A percentile compares a stretch with the other conserved stretches of the same genome.
Evolutionary conservation across 257 asterid genomes (phyloP).

Genomic region (Euphrasia confusa): DNA sequence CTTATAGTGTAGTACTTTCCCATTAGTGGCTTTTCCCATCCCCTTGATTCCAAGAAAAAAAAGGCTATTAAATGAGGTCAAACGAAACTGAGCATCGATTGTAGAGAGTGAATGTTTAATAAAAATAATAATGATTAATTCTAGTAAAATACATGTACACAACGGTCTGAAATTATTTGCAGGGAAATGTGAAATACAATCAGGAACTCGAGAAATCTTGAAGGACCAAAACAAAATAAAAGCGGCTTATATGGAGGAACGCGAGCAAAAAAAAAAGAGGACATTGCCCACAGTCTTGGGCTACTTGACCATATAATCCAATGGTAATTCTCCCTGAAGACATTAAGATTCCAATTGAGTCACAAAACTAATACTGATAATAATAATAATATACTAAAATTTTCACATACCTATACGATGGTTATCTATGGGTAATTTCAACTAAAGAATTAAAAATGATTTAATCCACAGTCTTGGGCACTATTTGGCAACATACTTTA

Average conservation of each 20-base stretch:
- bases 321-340: constrained; percentile 83
- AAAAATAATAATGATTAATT: not conserved
- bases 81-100: constrained; percentile 12
- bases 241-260: constrained; percentile 11
- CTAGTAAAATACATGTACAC: constrained; percentile 78
- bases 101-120: not conserved
- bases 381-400: not conserved
- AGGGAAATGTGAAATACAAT: constrained; percentile 23
- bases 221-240: not conserved
- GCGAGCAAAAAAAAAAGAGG: constrained; percentile 17
- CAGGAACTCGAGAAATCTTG: constrained; percentile 6
- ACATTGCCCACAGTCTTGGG: constrained; percentile 89
- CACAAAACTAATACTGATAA: not conserved
- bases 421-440: constrained; percentile 82
- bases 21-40: constrained; percentile 71
- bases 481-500: no score
- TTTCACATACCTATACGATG: constrained; percentile 61
- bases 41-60: constrained; percentile 51
- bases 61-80: constrained; percentile 1
- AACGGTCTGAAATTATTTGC: constrained; percentile 96
- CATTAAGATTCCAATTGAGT: not conserved
- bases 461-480: no score
- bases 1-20: constrained; percentile 72
- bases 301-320: constrained; percentile 83
- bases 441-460: no score